Evolutionary conservation across 192 early-diverging fungal genomes (phyloP), one percentile per base, ranked within the genome.

Genomic region (Podila epicladia): DNA sequence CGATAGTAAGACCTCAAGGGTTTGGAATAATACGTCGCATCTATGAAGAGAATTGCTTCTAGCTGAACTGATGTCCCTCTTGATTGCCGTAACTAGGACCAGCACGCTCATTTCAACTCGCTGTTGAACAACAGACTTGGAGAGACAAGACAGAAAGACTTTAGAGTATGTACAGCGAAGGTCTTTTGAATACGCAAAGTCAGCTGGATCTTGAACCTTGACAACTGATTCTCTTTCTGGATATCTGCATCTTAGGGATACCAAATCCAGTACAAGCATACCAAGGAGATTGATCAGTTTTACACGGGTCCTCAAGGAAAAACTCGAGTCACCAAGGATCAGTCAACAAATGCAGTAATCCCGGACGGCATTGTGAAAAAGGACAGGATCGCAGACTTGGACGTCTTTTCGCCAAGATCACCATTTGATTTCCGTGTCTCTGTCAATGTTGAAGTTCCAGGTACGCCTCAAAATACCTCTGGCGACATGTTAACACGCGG

Each of bases 381-480:
- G 74, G 85, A 82, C n/a, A 86, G 93, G 41, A 74, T 98, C 11
- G 95, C 93, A 0, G 89, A 96, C 69, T 76, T 98, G n/a, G 92
- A 98, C 77, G 90, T 98, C 17, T 94, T 90, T 74, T 93, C 90
- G 41, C 97, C 97, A 19, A 85, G 88, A 28, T 91, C 90, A 9
- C 83, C 87, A 13, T 86, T 98, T 35, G 97, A 98, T 79, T 95
- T 92, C 74, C 88, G 97, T 55, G 93, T 98, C 63, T 91, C 94
- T 17, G 88, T 97, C 71, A 97, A 92, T 74, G 63, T 92, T 55
- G 97, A 98, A 85, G 72, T 85, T 0, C 89, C 91, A 62, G 74
- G 87, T 83, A 71, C 64, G 67, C 29, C 53, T 24, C 53, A 55
- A 55, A 15, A 48, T n/a, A 48, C 2, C 74, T 71, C 37, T 35